phyloP scores from a whole-genome alignment of 495 filamentous ascomycete species.

The Penicillium pulvis region DNA sequence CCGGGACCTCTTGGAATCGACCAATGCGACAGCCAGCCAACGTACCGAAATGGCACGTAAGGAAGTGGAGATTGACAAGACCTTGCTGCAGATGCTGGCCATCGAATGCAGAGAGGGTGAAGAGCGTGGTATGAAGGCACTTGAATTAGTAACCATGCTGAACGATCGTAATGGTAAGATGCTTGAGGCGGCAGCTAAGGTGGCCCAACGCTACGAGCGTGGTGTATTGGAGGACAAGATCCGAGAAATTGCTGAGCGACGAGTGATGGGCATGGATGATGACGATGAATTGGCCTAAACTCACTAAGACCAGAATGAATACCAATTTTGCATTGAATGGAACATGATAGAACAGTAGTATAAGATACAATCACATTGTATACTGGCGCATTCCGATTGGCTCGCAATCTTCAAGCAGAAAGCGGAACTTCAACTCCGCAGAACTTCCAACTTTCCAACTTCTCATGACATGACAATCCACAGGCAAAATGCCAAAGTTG shows the following conservation, averaged over 20 bases:
- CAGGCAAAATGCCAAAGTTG: conserved; percentile 41
- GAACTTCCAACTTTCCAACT: conserved; percentile 11
- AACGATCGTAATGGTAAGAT: conserved; percentile 77
- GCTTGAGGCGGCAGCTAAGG: conserved; percentile 81
- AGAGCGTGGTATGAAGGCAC: conserved; percentile 88
- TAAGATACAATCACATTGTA: conserved; percentile 14
- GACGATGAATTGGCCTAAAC: conserved; percentile 48
- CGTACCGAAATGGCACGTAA: conserved; percentile 66
- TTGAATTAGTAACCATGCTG: conserved; percentile 83
- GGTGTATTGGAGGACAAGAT: conserved; percentile 85
- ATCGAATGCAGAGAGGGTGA: conserved; percentile 90
- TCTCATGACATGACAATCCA: conserved; percentile 23
- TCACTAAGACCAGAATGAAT: background rate
- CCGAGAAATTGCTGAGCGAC: conserved; percentile 68
- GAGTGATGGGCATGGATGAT: conserved; percentile 59
- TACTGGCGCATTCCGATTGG: conserved; percentile 26
- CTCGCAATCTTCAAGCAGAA: conserved; percentile 12
- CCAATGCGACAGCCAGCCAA: conserved; percentile 60
- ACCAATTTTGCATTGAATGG: background rate
- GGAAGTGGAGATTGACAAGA: conserved; percentile 83
- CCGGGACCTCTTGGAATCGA: conserved; percentile 65
- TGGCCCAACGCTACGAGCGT: conserved; percentile 77
- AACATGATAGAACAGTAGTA: background rate
- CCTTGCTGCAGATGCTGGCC: conserved; percentile 84
- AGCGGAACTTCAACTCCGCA: conserved; percentile 11